Conservation (phyloP, 1,284 basidiomycete genomes). For the Apiotrichum akiyoshidainum region DNA sequence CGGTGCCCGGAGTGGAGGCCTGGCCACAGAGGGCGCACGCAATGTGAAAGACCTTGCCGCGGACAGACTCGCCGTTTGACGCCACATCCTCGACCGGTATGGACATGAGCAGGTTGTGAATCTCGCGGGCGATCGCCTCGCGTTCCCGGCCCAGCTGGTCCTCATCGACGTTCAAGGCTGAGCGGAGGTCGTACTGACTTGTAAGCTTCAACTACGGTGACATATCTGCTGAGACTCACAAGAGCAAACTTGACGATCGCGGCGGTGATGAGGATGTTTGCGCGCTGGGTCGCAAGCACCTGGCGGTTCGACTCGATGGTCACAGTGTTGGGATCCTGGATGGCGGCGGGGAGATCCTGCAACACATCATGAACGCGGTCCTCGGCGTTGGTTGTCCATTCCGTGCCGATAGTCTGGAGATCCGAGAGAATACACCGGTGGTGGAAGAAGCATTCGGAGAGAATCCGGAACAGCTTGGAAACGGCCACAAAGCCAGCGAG, state of each 20-base stretch:
- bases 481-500: slow-evolving; percentile 48
- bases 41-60: slow-evolving; percentile 50
- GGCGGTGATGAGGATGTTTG: slow-evolving; percentile 47
- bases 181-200: slow-evolving; percentile 38
- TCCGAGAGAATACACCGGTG: slow-evolving; percentile 38
- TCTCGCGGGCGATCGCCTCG: slow-evolving; percentile 46
- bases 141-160: slow-evolving; percentile 41
- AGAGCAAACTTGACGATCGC: slow-evolving; percentile 50
- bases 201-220: not conserved
- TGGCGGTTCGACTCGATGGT: slow-evolving; percentile 25
- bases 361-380: slow-evolving; percentile 38
- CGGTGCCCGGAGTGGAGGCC: slow-evolving; percentile 27
- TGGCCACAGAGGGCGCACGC: slow-evolving; percentile 46
- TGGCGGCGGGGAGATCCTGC: slow-evolving; percentile 32
- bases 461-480: slow-evolving; percentile 42
- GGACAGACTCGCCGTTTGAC: slow-evolving; percentile 49
- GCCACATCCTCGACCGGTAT: slow-evolving; percentile 51
- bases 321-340: slow-evolving; percentile 33
- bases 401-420: slow-evolving; percentile 20
- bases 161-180: slow-evolving; percentile 36
- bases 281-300: slow-evolving; percentile 46
- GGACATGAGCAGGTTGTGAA: slow-evolving; percentile 44
- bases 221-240: slow-evolving; percentile 26
- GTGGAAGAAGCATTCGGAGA: slow-evolving; percentile 49
- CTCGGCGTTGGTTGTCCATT: slow-evolving; percentile 36